These are phyloP conservation scores for Globisporangium okanoganense DNA, from an alignment of 352 stramenopile species.

Conservation along the genomic window DNA sequence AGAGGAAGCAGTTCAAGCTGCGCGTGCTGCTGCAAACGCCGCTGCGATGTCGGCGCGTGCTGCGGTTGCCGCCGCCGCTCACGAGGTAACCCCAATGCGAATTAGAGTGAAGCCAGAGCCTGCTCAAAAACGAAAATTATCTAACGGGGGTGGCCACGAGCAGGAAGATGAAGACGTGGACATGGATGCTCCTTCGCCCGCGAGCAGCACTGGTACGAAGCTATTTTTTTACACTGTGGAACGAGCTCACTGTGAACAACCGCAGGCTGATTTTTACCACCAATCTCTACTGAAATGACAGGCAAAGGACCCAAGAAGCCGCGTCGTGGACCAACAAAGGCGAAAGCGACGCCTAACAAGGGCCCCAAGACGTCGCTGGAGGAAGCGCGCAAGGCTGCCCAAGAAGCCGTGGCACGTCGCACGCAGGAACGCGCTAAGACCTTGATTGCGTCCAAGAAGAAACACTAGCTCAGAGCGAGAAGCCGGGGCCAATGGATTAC, in stretches of 20 bases:
- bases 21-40: slow-evolving; percentile 53
- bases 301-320: slow-evolving; percentile 50
- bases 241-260: neutral
- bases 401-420: slow-evolving; percentile 65
- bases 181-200: slow-evolving; percentile 47
- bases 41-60: slow-evolving; percentile 65
- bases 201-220: slow-evolving; percentile 29
- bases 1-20: slow-evolving; percentile 60
- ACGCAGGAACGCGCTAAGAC: slow-evolving; percentile 59
- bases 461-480: slow-evolving; percentile 31
- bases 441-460: slow-evolving; percentile 63
- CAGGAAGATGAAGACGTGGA: slow-evolving; percentile 50
- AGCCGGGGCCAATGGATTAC: too few species aligned
- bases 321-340: slow-evolving; percentile 39
- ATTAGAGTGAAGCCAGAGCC: slow-evolving; percentile 23
- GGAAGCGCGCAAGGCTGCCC: slow-evolving; percentile 60
- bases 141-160: slow-evolving; percentile 20
- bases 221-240: slow-evolving; percentile 4
- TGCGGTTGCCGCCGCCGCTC: slow-evolving; percentile 57
- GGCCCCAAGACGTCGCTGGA: slow-evolving; percentile 41
- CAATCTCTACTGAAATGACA: slow-evolving; percentile 16
- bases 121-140: slow-evolving; percentile 40
- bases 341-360: slow-evolving; percentile 26
- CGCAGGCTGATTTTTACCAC: slow-evolving; percentile 20
- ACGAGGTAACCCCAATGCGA: slow-evolving; percentile 26